Conservation (phyloP, 495 filamentous ascomycete genomes). For the Acidomyces sp. region DNA sequence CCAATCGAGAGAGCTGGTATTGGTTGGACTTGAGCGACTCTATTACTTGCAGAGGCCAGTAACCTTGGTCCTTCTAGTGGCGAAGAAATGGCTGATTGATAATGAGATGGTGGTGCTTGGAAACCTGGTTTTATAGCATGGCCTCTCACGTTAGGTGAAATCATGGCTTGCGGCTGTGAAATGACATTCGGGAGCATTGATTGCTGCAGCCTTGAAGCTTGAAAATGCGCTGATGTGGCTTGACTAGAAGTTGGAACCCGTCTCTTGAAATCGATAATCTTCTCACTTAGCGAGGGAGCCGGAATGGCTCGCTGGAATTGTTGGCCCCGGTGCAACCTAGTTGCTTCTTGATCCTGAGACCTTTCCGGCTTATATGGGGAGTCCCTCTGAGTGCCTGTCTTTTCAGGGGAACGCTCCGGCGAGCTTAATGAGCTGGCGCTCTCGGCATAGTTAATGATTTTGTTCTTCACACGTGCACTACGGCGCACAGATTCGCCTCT, state of each 20-base stretch:
- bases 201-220: conserved; percentile 1
- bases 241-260: not conserved
- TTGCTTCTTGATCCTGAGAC: not conserved
- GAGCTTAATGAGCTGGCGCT: not conserved
- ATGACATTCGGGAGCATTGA: not conserved
- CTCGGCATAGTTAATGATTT: conserved; percentile 14
- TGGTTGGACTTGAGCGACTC: too few relatives aligned
- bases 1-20: too few relatives aligned
- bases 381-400: conserved; percentile 2
- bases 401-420: conserved; percentile 8
- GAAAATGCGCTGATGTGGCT: not conserved
- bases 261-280: conserved; percentile 9
- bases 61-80: not conserved
- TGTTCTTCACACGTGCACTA: conserved; percentile 13
- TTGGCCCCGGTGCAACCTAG: not conserved
- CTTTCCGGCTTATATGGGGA: conserved; percentile 8
- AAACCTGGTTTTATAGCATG: too few relatives aligned
- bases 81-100: not conserved
- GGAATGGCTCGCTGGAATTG: not conserved
- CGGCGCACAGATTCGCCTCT: conserved; percentile 3
- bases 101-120: not conserved
- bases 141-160: too few relatives aligned
- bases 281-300: conserved; percentile 1
- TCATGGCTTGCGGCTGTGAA: too few relatives aligned
- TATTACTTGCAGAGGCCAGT: too few relatives aligned